Evolutionary conservation across 1,284 basidiomycete genomes (phyloP).

Genomic region (Rhodotorula sp.): DNA sequence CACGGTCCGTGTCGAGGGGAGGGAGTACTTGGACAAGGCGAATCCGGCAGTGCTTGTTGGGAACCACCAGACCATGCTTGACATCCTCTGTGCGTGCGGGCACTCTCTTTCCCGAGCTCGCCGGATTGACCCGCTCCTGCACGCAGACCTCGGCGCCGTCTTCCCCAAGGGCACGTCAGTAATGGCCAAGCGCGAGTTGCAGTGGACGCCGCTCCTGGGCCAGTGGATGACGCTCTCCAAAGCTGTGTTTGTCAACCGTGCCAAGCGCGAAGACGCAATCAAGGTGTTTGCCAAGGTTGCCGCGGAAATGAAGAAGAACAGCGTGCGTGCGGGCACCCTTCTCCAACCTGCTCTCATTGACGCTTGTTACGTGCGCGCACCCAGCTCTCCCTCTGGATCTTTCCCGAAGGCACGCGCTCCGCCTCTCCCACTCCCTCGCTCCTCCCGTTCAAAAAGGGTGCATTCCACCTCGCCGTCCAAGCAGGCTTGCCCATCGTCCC

Average conservation of each 20-base stretch:
- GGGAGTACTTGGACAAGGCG: slow-evolving; percentile 65
- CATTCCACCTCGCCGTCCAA: slow-evolving; percentile 93
- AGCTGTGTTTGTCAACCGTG: slow-evolving; percentile 90
- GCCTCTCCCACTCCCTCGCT: slow-evolving; percentile 64
- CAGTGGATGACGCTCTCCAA: slow-evolving; percentile 84
- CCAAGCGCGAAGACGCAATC: slow-evolving; percentile 71
- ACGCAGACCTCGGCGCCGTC: slow-evolving; percentile 67
- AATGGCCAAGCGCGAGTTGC: slow-evolving; percentile 90
- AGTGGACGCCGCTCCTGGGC: slow-evolving; percentile 80
- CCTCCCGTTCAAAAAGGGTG: slow-evolving; percentile 95
- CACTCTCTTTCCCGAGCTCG: background rate
- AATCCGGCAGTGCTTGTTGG: slow-evolving; percentile 73
- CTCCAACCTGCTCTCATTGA: background rate
- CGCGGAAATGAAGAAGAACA: slow-evolving; percentile 66
- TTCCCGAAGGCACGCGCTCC: slow-evolving; percentile 87
- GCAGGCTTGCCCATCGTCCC: slow-evolving; percentile 80
- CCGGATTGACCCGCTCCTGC: background rate
- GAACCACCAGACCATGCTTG: slow-evolving; percentile 91
- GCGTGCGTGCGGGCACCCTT: slow-evolving; percentile 45
- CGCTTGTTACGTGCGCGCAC: background rate
- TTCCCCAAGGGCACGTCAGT: slow-evolving; percentile 81
- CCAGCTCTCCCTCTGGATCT: slow-evolving; percentile 79
- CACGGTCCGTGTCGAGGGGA: slow-evolving; percentile 75
- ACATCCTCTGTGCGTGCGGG: slow-evolving; percentile 60
- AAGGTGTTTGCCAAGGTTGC: slow-evolving; percentile 73